Conservation (phyloP, 108 stramenopile species). For the Cyclostephanos invisitatus region DNA sequence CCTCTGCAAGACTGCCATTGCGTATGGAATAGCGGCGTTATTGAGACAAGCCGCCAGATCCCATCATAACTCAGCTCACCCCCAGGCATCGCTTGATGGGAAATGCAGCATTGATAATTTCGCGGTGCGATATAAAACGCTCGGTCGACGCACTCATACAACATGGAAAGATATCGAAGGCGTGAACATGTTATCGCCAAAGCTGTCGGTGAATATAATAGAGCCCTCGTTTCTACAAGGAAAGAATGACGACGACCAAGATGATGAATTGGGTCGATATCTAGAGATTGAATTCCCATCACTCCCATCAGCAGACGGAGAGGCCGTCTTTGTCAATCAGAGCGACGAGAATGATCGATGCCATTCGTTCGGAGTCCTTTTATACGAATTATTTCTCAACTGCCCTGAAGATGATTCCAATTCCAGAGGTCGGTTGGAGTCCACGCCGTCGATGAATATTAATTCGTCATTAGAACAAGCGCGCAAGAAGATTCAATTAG, state of each 20-base stretch:
- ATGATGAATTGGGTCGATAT: slow-evolving; percentile 1
- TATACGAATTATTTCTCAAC: no score
- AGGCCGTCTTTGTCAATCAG: neutral
- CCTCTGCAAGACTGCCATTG: slow-evolving; percentile 31
- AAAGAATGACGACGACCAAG: neutral
- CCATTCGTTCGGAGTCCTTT: slow-evolving; percentile 23
- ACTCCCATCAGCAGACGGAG: neutral
- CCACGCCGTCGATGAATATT: slow-evolving; percentile 3
- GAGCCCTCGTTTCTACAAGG: slow-evolving; percentile 7
- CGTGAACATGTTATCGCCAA: no score
- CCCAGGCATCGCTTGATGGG: neutral
- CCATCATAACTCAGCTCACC: neutral
- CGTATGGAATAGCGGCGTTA: neutral
- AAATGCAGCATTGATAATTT: slow-evolving; percentile 1
- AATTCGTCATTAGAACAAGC: neutral
- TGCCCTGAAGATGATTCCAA: slow-evolving; percentile 6
- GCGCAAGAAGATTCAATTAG: neutral
- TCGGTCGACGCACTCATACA: neutral
- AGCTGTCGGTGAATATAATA: slow-evolving; percentile 20
- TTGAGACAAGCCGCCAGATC: slow-evolving; percentile 16
- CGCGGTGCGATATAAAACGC: neutral
- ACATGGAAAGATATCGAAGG: slow-evolving; percentile 14
- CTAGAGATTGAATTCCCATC: slow-evolving; percentile 16
- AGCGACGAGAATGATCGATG: slow-evolving; percentile 16
- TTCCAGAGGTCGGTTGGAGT: no score